Conservation (phyloP, 1,284 basidiomycete genomes). For the Microbotryum silenes-acaulis region DNA sequence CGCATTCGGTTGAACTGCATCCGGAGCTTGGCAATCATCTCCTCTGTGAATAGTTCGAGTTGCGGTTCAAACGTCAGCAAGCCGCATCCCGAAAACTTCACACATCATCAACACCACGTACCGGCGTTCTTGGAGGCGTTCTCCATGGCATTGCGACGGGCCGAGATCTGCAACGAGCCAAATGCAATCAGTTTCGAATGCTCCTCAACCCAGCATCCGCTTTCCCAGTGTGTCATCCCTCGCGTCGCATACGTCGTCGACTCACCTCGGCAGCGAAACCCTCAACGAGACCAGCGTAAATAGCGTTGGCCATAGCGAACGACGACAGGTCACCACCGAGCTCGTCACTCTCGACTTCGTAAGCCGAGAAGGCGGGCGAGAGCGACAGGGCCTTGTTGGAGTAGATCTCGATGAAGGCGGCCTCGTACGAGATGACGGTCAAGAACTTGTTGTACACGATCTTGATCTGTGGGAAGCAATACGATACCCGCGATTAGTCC, state of each 20-base stretch:
- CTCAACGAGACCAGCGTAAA: constrained; percentile 91
- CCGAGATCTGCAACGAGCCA: constrained; percentile 24
- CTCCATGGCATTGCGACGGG: constrained; percentile 96
- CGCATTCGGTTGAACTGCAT: constrained; percentile 95
- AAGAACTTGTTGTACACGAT: constrained; percentile 95
- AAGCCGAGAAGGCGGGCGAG: constrained; percentile 51
- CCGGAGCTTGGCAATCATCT: constrained; percentile 78
- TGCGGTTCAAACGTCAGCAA: constrained; percentile 5
- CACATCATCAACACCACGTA: too few species aligned
- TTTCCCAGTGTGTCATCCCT: too few species aligned
- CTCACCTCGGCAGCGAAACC: constrained; percentile 92
- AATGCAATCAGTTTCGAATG: too few species aligned
- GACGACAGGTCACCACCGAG: constrained; percentile 88
- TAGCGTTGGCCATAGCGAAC: constrained; percentile 92
- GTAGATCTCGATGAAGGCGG: constrained; percentile 65
- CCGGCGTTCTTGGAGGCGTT: constrained; percentile 95
- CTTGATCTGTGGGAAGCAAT: constrained; percentile 45
- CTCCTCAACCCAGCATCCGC: neutral
- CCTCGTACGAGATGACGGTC: constrained; percentile 82
- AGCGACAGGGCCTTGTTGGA: constrained; percentile 70
- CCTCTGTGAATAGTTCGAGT: constrained; percentile 36
- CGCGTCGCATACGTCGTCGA: constrained; percentile 39
- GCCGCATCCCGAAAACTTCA: constrained; percentile 29
- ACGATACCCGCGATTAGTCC: neutral
- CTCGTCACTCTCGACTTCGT: constrained; percentile 79